Evolutionary conservation across 1,139 yeast genomes (phyloP).

Genomic region (Pichia sp.): DNA sequence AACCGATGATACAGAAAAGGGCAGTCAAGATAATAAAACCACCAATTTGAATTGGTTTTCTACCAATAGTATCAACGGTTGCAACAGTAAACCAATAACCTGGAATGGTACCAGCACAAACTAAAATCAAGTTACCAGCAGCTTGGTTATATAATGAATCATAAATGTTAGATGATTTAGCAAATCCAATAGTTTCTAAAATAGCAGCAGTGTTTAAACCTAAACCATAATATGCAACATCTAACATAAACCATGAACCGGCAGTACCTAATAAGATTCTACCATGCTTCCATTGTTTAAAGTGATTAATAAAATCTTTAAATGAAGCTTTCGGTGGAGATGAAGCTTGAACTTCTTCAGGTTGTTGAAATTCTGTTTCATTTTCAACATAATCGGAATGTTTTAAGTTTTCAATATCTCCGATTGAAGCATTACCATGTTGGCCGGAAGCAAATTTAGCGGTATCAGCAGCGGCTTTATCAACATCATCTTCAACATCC

Average conservation of each 20-base stretch:
- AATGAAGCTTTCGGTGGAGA: conserved; percentile 54
- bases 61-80: conserved; percentile 70
- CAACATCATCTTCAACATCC: conserved; percentile 57
- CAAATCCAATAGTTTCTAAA: conserved; percentile 79
- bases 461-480: conserved; percentile 56
- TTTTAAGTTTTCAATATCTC: conserved; percentile 24
- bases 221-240: conserved; percentile 91
- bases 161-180: conserved; percentile 59
- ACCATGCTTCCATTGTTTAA: conserved; percentile 83
- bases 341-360: conserved; percentile 28
- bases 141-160: conserved; percentile 63
- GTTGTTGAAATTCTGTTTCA: conserved; percentile 6
- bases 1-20: conserved; percentile 68
- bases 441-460: conserved; percentile 43
- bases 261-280: conserved; percentile 88
- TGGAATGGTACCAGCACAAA: conserved; percentile 89
- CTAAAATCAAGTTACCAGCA: conserved; percentile 82
- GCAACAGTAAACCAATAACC: conserved; percentile 85
- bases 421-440: conserved; percentile 40
- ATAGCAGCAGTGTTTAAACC: conserved; percentile 75
- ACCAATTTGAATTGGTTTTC: conserved; percentile 72
- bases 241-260: conserved; percentile 93
- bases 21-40: conserved; percentile 68
- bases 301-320: conserved; percentile 61
- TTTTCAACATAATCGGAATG: conserved; percentile 32